Evolutionary conservation across 192 early-diverging fungal genomes (phyloP).

Genomic region (Coemansia sp.): DNA sequence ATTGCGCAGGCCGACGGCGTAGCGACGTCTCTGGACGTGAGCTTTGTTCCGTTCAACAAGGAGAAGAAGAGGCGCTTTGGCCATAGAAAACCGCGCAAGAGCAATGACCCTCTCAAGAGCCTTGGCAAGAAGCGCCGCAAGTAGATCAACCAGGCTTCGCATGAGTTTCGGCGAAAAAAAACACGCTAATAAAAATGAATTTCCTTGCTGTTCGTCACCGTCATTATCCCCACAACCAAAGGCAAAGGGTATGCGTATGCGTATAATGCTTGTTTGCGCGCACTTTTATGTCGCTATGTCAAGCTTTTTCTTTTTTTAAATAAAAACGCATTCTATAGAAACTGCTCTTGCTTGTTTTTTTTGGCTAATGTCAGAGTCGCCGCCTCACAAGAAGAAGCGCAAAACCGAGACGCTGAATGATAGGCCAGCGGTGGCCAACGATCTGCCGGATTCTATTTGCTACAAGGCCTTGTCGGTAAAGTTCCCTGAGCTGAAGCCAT

Average conservation of each 20-base stretch:
- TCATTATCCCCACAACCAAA: not conserved
- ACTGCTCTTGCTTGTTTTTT: too few species aligned
- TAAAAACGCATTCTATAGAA: too few species aligned
- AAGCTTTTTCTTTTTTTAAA: too few species aligned
- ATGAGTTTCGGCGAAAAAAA: too few species aligned
- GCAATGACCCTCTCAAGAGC: conserved; percentile 34
- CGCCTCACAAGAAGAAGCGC: not conserved
- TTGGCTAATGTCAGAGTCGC: not conserved
- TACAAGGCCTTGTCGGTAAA: conserved; percentile 15
- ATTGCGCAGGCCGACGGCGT: conserved; percentile 45
- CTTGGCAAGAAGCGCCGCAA: conserved; percentile 42
- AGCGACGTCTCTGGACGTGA: conserved; percentile 34
- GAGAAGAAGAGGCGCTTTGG: conserved; percentile 27
- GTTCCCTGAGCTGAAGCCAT: conserved; percentile 12
- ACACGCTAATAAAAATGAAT: too few species aligned
- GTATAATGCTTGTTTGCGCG: too few species aligned
- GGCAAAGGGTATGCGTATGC: too few species aligned
- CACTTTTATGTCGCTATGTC: not conserved
- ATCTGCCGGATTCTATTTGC: conserved; percentile 18
- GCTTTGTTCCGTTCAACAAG: conserved; percentile 53
- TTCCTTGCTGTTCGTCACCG: too few species aligned
- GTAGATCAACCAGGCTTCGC: conserved; percentile 6
- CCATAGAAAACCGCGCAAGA: conserved; percentile 15
- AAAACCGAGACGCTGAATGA: not conserved
- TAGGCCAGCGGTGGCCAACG: not conserved